Evolutionary conservation across 163 green algal genomes (phyloP).

Genomic region (Dunaliella salina): DNA sequence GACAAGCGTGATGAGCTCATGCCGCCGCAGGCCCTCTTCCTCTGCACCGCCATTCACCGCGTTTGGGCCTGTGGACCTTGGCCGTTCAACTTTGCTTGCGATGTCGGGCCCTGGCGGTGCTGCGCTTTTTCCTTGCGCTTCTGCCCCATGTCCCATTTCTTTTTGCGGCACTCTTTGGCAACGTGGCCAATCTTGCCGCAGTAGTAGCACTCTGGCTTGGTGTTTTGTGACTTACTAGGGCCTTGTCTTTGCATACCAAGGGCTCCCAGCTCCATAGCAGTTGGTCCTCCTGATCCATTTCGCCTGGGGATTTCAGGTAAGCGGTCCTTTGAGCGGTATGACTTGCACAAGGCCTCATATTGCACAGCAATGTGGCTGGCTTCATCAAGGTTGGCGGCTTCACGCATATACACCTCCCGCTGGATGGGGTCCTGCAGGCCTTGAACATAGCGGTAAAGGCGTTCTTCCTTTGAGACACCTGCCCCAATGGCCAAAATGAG

Average conservation of each 20-base stretch:
- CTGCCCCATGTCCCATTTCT: neutral
- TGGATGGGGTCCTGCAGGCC: neutral
- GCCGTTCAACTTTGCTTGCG: neutral
- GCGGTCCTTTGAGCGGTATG: neutral
- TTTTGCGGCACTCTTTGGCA: neutral
- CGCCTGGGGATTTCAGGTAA: neutral
- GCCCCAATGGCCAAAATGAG: neutral
- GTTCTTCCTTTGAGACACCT: neutral
- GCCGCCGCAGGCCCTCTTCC: neutral
- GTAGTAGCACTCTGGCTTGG: neutral
- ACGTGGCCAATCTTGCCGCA: neutral
- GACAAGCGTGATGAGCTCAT: neutral
- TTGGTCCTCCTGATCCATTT: neutral
- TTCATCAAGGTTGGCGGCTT: neutral
- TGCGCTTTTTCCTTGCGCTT: neutral
- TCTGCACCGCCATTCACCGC: neutral
- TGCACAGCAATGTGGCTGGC: neutral
- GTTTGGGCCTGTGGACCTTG: neutral
- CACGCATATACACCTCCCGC: neutral
- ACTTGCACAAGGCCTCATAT: neutral
- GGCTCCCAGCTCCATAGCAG: neutral
- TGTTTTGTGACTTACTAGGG: neutral
- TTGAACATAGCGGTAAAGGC: neutral
- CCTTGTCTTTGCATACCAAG: neutral
- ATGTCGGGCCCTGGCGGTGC: neutral